A percentile compares a stretch with the other conserved stretches of the same genome.
These are phyloP conservation scores for Poteriospumella lacustris DNA, from an alignment of 108 stramenopile species.

Conservation along the genomic window DNA sequence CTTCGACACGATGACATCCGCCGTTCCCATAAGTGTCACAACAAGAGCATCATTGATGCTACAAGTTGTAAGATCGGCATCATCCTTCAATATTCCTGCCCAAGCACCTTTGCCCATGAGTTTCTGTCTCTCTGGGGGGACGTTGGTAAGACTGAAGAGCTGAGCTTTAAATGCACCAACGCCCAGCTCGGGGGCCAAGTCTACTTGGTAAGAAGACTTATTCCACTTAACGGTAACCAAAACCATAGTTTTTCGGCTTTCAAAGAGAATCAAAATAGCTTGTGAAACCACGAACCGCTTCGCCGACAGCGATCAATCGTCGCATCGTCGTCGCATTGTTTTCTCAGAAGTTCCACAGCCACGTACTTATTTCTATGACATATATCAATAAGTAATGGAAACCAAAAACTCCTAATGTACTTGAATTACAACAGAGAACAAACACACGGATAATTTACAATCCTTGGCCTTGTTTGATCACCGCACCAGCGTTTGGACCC, in stretches of 20 bases:
- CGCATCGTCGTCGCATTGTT: too few relatives aligned
- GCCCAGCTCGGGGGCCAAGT: conserved; percentile 53
- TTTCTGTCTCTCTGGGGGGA: conserved; percentile 89
- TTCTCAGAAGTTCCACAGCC: too few relatives aligned
- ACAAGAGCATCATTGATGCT: conserved; percentile 67
- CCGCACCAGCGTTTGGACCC: conserved; percentile 19
- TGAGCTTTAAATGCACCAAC: conserved; percentile 72
- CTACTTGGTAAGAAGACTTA: conserved; percentile 71
- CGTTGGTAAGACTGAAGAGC: conserved; percentile 78
- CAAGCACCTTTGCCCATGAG: conserved; percentile 90
- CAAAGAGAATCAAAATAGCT: too few relatives aligned
- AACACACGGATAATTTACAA: too few relatives aligned
- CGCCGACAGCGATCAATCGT: too few relatives aligned
- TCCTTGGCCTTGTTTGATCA: conserved; percentile 4
- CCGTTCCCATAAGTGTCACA: conserved; percentile 92
- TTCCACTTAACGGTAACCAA: conserved; percentile 83
- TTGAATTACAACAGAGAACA: too few relatives aligned
- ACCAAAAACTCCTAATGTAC: too few relatives aligned
- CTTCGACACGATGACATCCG: conserved; percentile 62
- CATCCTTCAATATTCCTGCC: conserved; percentile 91
- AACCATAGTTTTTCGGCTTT: too few relatives aligned
- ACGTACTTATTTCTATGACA: too few relatives aligned
- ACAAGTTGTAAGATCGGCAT: conserved; percentile 58
- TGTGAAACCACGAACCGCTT: too few relatives aligned
- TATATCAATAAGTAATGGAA: too few relatives aligned